A percentile compares a stretch with the other conserved stretches of the same genome.
These are phyloP conservation scores for Penicillium crystallinum DNA, from an alignment of 495 filamentous ascomycete genomes.

Conservation along the genomic window DNA sequence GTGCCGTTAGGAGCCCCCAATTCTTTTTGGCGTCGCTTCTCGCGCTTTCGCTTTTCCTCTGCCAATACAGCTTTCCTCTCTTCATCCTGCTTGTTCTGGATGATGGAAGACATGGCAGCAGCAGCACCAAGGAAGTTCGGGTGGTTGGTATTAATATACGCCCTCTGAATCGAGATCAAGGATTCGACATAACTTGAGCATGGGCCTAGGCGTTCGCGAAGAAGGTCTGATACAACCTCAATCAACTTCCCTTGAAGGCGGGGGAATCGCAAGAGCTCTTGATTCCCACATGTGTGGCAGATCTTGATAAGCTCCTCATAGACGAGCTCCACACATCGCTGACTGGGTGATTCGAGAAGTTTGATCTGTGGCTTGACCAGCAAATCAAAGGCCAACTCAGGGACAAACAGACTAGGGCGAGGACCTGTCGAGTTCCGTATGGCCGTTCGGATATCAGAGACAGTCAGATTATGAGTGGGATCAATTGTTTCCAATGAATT, in stretches of 20 bases:
- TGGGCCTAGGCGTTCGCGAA: slow-evolving; percentile 87
- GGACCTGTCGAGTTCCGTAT: slow-evolving; percentile 98
- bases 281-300: slow-evolving; percentile 95
- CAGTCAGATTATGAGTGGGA: slow-evolving; percentile 88
- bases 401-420: slow-evolving; percentile 91
- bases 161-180: slow-evolving; percentile 92
- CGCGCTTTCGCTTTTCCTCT: slow-evolving; percentile 79
- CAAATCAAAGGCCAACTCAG: slow-evolving; percentile 94
- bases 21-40: slow-evolving; percentile 76
- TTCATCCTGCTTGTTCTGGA: slow-evolving; percentile 87
- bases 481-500: slow-evolving; percentile 95
- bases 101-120: slow-evolving; percentile 95
- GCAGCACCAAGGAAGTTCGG: slow-evolving; percentile 97
- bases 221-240: slow-evolving; percentile 93
- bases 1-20: slow-evolving; percentile 69
- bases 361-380: slow-evolving; percentile 99
- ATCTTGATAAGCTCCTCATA: slow-evolving; percentile 99
- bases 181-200: slow-evolving; percentile 89
- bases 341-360: slow-evolving; percentile 88
- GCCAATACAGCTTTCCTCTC: slow-evolving; percentile 74
- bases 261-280: slow-evolving; percentile 85
- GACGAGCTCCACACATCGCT: slow-evolving; percentile 94
- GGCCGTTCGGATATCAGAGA: slow-evolving; percentile 95
- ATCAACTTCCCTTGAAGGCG: slow-evolving; percentile 95
- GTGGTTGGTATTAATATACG: slow-evolving; percentile 99